Conservation (phyloP, 139 green algal species). For the Mychonastes homosphaera region DNA sequence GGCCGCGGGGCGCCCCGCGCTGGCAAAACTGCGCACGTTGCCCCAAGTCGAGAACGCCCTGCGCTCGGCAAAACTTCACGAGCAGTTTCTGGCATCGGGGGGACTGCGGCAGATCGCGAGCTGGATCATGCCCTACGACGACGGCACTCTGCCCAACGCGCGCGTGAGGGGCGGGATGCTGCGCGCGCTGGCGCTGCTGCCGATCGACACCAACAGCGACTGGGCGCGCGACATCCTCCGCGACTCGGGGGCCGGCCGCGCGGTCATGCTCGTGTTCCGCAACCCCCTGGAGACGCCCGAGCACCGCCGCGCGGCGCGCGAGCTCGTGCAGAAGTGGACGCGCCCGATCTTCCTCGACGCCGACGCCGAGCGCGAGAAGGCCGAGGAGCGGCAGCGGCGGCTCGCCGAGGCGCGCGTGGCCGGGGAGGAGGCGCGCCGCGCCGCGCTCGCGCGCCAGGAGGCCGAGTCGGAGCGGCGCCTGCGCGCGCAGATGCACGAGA, state of each 20-base stretch:
- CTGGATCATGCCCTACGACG: conserved; percentile 38
- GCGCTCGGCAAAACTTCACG: conserved; percentile 45
- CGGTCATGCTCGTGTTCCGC: conserved; percentile 37
- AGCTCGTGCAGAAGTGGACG: conserved; percentile 34
- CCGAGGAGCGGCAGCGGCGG: too few species aligned
- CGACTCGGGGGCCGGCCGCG: conserved; percentile 25
- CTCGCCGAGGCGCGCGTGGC: too few species aligned
- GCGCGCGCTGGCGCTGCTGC: conserved; percentile 15
- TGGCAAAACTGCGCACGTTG: neutral
- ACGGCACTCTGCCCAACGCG: conserved; percentile 38
- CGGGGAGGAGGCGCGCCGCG: too few species aligned
- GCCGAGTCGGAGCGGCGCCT: too few species aligned
- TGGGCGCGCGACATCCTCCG: conserved; percentile 30
- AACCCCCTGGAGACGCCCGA: conserved; percentile 27
- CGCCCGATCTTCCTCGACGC: conserved; percentile 23
- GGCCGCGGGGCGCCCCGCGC: too few species aligned
- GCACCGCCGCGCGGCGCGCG: conserved; percentile 26
- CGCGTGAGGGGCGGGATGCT: conserved; percentile 22
- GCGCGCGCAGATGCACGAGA: too few species aligned
- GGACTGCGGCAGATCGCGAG: conserved; percentile 37
- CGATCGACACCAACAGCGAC: conserved; percentile 35
- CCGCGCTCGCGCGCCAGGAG: too few species aligned
- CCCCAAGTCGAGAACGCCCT: conserved; percentile 6
- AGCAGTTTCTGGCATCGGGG: conserved; percentile 31
- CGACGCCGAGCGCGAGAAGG: conserved; percentile 12